Base-by-base conservation (phyloP, 176 grass and related monocot species). In the Phragmites australis region DNA sequence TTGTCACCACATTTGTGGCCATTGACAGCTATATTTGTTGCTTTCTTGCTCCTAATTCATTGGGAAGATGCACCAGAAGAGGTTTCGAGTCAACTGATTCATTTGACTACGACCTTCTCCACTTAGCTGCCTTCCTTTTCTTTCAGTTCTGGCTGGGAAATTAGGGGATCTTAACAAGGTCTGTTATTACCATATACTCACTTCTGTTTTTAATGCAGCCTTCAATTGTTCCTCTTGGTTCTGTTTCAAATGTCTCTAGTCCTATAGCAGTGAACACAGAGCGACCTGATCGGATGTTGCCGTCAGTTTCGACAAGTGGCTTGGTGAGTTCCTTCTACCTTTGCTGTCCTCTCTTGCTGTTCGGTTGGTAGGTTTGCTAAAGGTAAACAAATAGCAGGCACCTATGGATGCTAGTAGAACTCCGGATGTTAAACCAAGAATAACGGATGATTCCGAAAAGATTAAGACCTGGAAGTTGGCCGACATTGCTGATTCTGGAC, bases 361-460 rank as follows among this genome's bases (percentile, higher is more conserved):
- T 79, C 67, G 67, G 49, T 71, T 23, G 77, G 26, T 74, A 76
- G 10, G n/a, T 18, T 65, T 68, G 65, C 62, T 87, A 80, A 89
- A 62, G 62, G 27, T 66, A 74, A 81, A 74, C 21, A 68, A 85
- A 74, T 84, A 16, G 50, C 87, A 99, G 97, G 84, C 93, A 48
- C 72, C 88, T 69, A 91, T 95, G 88, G 97, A 98, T 50, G 72
- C 83, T 77, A 91, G 78, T 68, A 94, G 95, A 81, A 94, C 82
- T 25, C 84, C 70, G 4, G 95, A 99, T 74, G 81, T 99, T 73
- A 99, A 99, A 77, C 97, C 97, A 23, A 91, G 93, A 89, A 93
- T 99, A 91, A 74, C 79, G 43, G 90, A 99, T 37, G 97, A 99
- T 54, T 88, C 90, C 48, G 97, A 99, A 86, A 99, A 96, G 88